phyloP scores from a whole-genome alignment of 352 stramenopile genomes.

The Pythium biforme region DNA sequence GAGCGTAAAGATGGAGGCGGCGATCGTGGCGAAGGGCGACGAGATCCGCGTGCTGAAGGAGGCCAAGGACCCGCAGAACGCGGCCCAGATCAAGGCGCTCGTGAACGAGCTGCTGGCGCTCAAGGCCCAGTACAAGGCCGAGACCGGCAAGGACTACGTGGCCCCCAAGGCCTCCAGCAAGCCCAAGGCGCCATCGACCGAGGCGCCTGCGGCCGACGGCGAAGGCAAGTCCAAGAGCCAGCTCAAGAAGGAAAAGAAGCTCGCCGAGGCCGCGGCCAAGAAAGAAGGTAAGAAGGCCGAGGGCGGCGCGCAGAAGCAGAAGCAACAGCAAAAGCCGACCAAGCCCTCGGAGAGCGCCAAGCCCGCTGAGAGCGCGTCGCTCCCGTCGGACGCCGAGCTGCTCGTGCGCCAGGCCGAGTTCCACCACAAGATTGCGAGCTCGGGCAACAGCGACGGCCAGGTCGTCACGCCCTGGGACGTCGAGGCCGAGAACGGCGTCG shows the following conservation, averaged over 20 bases:
- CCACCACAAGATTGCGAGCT: slow-evolving; percentile 59
- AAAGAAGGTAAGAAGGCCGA: slow-evolving; percentile 48
- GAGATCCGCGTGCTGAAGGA: slow-evolving; percentile 83
- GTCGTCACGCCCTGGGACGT: slow-evolving; percentile 93
- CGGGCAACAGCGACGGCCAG: slow-evolving; percentile 61
- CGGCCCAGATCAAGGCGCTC: slow-evolving; percentile 30
- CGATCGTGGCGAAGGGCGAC: slow-evolving; percentile 35
- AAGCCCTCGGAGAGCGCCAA: slow-evolving; percentile 78
- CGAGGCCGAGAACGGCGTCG: slow-evolving; percentile 94
- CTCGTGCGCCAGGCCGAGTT: slow-evolving; percentile 75
- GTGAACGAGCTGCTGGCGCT: slow-evolving; percentile 50
- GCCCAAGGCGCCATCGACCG: slow-evolving; percentile 22
- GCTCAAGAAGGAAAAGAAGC: slow-evolving; percentile 89
- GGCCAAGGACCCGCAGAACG: slow-evolving; percentile 52
- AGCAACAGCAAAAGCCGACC: slow-evolving; percentile 29
- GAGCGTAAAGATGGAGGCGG: slow-evolving; percentile 27
- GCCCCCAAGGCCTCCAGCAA: slow-evolving; percentile 39
- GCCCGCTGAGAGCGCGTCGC: slow-evolving; percentile 50
- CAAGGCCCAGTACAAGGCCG: slow-evolving; percentile 61
- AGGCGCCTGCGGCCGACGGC: slow-evolving; percentile 22
- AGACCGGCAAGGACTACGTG: slow-evolving; percentile 72
- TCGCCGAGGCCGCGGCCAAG: slow-evolving; percentile 64
- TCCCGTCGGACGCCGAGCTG: slow-evolving; percentile 59
- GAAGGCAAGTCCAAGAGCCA: slow-evolving; percentile 81
- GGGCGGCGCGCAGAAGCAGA: slow-evolving; percentile 31